Evolutionary conservation across 495 filamentous ascomycete species (phyloP), one percentile per base, ranked within the genome.

Genomic region (Podospora tetraspora): DNA sequence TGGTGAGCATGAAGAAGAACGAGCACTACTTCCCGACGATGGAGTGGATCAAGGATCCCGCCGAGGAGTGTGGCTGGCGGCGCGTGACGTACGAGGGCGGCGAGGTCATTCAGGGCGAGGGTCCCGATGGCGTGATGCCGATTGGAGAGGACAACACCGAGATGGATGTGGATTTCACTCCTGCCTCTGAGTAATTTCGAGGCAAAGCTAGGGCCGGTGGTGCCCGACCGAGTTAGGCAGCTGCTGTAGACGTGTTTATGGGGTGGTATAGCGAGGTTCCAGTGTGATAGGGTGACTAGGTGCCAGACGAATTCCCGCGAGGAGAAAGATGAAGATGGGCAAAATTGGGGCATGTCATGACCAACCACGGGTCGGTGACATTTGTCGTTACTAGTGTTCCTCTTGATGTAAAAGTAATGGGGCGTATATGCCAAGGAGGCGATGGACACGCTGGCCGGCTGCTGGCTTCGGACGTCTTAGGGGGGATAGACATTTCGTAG

Each of bases 1-100:
- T 98, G 25, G 91, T 95, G 22, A 97, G 94, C 27, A 97, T 99
- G 89, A 99, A 99, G 88, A 99, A 99, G 88, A 96, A 96, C 77
- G 96, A 99, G 77, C 95, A 99, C 79, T 99, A 99, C 76, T 96
- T 96, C 85, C 92, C 92, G 12, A 94, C 91, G 68, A 90, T 92
- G 76, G 92, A 96, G 78, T 93, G 92, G 77, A 85, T 90, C 74
- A 93, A 94, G 74, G 91, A 94, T 64, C 70, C 82, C 11, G 79
- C 81, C 8, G 81, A 86, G 64, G 79, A 81, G 0, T 85, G 84
- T 57, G 91, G 90, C 32, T 94, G 91, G 91, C 82, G 84, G 61
- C 84, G 89, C 4, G 80, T 92, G 59, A 91, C 89, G 9, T 91
- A 93, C 71, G 88, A 91, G 68, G 86, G 85, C 57, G 81, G 82